Conservation (phyloP, 441 rosid species). For the Croton setiger region DNA sequence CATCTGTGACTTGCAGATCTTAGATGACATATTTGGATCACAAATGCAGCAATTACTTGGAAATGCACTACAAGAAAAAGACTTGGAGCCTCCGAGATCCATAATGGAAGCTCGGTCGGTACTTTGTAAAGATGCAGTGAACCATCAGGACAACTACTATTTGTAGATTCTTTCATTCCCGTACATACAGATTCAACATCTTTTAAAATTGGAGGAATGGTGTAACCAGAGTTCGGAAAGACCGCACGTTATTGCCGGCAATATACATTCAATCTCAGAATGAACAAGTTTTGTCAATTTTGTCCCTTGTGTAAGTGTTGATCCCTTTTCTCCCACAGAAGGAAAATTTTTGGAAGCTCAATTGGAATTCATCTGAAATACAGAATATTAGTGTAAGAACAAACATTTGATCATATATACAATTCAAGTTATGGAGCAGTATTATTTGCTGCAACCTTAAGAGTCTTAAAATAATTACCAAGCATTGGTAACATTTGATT, state of each 20-base stretch:
- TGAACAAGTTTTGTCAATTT: conserved; percentile 16
- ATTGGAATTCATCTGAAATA: too few species aligned
- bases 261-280: neutral
- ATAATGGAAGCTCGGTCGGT: conserved; percentile 74
- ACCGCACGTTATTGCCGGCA: neutral
- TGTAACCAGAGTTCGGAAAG: conserved; percentile 9
- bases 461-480: neutral
- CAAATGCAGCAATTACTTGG: conserved; percentile 76
- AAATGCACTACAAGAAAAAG: conserved; percentile 54
- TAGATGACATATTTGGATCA: conserved; percentile 77
- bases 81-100: conserved; percentile 73
- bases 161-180: conserved; percentile 19
- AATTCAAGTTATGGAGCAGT: neutral
- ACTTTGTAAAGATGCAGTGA: conserved; percentile 60
- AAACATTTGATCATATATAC: neutral
- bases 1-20: conserved; percentile 40
- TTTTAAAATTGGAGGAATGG: neutral
- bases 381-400: neutral
- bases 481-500: too few species aligned
- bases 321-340: conserved; percentile 12
- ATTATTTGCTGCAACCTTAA: neutral
- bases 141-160: conserved; percentile 39
- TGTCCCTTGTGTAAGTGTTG: conserved; percentile 10
- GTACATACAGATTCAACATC: conserved; percentile 4
- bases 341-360: conserved; percentile 1